Conservation (phyloP, 345 rosid genomes). For the Kernera saxatilis region DNA sequence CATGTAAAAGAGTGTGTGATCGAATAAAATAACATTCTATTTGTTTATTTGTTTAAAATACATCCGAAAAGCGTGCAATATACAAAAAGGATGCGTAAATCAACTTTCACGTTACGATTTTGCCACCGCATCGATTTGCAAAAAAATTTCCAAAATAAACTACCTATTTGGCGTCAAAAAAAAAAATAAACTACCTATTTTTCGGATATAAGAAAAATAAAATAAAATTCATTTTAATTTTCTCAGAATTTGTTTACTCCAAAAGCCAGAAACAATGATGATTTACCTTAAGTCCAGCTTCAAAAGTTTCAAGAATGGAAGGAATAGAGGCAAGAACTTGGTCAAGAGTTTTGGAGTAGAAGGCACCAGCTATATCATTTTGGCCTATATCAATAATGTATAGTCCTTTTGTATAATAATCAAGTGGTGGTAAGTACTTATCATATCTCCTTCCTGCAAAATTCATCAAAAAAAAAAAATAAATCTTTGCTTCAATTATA, state of each 20-base stretch:
- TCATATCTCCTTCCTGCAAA: slow-evolving; percentile 47
- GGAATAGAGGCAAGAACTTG: slow-evolving; percentile 82
- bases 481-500: slow-evolving; percentile 5
- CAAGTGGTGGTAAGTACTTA: slow-evolving; percentile 62
- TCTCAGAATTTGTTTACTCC: neutral
- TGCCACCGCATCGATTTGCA: too few species aligned
- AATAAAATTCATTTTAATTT: neutral
- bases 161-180: too few species aligned
- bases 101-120: too few species aligned
- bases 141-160: too few species aligned
- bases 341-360: slow-evolving; percentile 80
- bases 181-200: too few species aligned
- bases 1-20: too few species aligned
- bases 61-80: too few species aligned
- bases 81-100: too few species aligned
- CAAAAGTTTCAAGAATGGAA: slow-evolving; percentile 57
- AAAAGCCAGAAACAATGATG: neutral
- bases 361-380: slow-evolving; percentile 95
- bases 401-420: slow-evolving; percentile 58
- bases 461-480: neutral
- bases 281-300: slow-evolving; percentile 53
- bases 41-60: too few species aligned
- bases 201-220: neutral
- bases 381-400: slow-evolving; percentile 95
- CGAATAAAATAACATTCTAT: too few species aligned